These are phyloP conservation scores for Colletotrichum sp. DNA, from an alignment of 2,329 filamentous ascomycete species.

Conservation along the genomic window DNA sequence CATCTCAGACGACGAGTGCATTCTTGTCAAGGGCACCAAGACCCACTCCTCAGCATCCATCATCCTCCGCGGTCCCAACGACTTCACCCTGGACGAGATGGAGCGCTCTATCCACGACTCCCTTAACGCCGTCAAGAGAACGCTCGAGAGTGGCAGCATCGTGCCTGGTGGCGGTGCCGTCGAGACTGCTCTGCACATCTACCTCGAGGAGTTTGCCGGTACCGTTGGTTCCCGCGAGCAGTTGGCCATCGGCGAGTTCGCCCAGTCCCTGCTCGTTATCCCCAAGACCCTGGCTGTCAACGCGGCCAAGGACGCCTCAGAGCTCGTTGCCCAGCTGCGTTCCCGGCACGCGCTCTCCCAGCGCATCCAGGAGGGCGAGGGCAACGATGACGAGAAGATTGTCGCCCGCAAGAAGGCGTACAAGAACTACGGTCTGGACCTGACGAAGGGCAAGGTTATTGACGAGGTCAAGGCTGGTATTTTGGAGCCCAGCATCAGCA, in stretches of 20 bases:
- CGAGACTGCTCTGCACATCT: constrained; percentile 98
- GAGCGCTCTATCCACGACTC: constrained; percentile 98
- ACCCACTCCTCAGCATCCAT: constrained; percentile 92
- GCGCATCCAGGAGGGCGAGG: constrained; percentile 85
- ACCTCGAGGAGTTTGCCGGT: constrained; percentile 97
- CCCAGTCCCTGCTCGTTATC: constrained; percentile 90
- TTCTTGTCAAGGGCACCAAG: constrained; percentile 95
- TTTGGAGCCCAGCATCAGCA: constrained; percentile 96
- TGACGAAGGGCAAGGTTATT: constrained; percentile 86
- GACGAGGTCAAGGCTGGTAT: constrained; percentile 96
- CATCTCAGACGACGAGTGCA: constrained; percentile 98
- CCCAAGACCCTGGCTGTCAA: constrained; percentile 97
- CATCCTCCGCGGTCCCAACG: constrained; percentile 93
- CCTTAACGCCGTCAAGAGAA: constrained; percentile 94
- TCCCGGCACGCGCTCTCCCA: constrained; percentile 94
- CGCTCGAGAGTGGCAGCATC: constrained; percentile 93
- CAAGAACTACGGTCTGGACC: constrained; percentile 96
- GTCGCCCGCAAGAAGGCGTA: constrained; percentile 95
- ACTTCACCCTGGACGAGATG: constrained; percentile 98
- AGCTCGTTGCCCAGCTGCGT: constrained; percentile 93
- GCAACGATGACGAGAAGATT: constrained; percentile 84
- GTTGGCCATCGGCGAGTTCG: constrained; percentile 96
- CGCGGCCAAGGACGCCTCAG: constrained; percentile 93
- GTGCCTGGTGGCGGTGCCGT: constrained; percentile 96
- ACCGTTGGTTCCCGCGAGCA: constrained; percentile 97